A percentile compares a stretch with the other conserved stretches of the same genome.
phyloP scores from a whole-genome alignment of 1,139 yeast genomes.

The Cylindricascospora bacillispora region DNA sequence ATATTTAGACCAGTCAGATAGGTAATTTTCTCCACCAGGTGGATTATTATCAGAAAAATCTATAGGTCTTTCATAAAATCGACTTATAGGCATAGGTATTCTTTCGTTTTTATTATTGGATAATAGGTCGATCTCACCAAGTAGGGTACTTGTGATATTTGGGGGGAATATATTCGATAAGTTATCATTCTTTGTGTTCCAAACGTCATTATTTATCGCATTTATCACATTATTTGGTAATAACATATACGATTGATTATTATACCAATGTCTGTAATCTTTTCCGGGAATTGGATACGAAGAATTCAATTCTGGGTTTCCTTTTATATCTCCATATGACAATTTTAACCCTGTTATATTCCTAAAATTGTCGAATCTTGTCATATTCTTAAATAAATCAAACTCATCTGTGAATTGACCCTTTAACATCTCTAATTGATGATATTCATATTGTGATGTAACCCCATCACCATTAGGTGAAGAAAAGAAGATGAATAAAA shows the following conservation, averaged over 20 bases:
- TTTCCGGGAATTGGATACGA: constrained; percentile 47
- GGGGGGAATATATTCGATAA: constrained; percentile 15
- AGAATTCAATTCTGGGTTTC: constrained; percentile 32
- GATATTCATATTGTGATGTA: constrained; percentile 23
- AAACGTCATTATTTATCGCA: constrained; percentile 14
- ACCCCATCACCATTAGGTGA: constrained; percentile 53
- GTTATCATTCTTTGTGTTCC: constrained; percentile 9
- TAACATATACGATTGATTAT: constrained; percentile 41
- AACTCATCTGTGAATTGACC: constrained; percentile 16
- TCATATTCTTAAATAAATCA: constrained; percentile 30
- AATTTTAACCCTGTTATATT: constrained; percentile 61
- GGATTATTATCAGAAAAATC: constrained; percentile 19
- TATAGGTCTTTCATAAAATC: constrained; percentile 19
- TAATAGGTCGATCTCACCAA: constrained; percentile 14
- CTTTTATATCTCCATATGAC: constrained; percentile 43
- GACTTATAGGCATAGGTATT: constrained; percentile 22
- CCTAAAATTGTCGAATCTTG: constrained; percentile 46
- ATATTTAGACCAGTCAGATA: constrained; percentile 12
- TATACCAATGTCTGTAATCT: constrained; percentile 38
- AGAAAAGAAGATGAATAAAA: constrained; percentile 32
- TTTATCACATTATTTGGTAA: constrained; percentile 47
- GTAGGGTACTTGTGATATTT: constrained; percentile 20
- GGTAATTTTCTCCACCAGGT: constrained; percentile 17
- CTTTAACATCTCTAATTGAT: constrained; percentile 18
- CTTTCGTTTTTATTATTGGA: constrained; percentile 11